These are phyloP conservation scores for Micractinium conductrix DNA, from an alignment of 139 green algal species.

Conservation along the genomic window DNA sequence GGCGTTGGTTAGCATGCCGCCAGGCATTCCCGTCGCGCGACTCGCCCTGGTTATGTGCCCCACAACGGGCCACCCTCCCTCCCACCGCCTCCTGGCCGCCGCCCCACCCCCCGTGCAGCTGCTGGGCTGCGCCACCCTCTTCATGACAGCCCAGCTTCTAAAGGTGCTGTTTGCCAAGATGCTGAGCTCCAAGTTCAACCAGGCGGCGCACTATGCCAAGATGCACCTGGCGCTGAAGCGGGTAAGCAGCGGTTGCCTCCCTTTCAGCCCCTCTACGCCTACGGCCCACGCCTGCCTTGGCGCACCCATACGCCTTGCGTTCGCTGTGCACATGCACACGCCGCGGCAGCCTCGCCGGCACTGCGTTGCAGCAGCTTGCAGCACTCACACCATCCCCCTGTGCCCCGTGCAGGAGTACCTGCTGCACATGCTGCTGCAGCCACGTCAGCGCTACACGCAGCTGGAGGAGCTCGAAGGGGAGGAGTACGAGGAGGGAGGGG, in stretches of 20 bases:
- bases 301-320: neutral
- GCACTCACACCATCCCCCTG: neutral
- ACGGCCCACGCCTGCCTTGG: neutral
- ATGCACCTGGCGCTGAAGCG: constrained; percentile 59
- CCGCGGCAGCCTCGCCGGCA: neutral
- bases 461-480: constrained; percentile 1
- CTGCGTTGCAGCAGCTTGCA: neutral
- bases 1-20: no score
- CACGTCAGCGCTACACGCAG: constrained; percentile 1
- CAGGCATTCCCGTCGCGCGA: no score
- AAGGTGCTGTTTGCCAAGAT: constrained; percentile 75
- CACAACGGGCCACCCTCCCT: no score
- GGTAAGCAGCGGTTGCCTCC: neutral
- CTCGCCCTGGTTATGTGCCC: no score
- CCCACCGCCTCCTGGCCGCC: neutral
- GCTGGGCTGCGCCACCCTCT: constrained; percentile 70
- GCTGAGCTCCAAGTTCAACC: constrained; percentile 70
- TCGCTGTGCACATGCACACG: no score
- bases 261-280: neutral
- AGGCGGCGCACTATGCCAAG: constrained; percentile 72
- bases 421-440: constrained; percentile 51
- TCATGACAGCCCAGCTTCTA: constrained; percentile 71
- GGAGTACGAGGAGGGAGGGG: neutral
- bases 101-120: constrained; percentile 27
- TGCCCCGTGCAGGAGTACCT: constrained; percentile 53